Base-by-base conservation (phyloP, 1,284 basidiomycete species). In the Rhodotorula sp. region DNA sequence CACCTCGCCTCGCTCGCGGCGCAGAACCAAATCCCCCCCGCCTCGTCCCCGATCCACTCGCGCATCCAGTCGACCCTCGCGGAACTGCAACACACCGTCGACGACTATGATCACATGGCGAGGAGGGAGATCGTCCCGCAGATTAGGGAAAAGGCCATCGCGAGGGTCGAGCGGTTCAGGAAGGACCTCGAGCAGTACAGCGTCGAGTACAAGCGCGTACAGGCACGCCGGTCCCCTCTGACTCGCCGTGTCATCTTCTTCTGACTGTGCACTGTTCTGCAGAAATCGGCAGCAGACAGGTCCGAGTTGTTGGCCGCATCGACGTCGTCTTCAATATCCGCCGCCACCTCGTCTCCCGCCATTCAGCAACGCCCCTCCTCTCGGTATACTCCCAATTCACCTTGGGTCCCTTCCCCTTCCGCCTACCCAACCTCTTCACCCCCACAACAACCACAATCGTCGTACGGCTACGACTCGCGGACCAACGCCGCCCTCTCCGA, bases 41-140 rank as follows among this genome's bases (percentile, higher is more conserved):
- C 75, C 47, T 65, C 70, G 54, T 72, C 73, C 12, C 57, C 69
- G 28, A 64, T 76, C 21, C 68, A 69, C 73, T 93, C 93, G 81
- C 94, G 97, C 86, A 93, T 97, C 82, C 91, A 91, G 49, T 93
- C 94, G 43, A 93, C 92, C 21, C 84, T 98, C 26, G 87, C 92
- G n/a, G 93, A 92, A 2, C 89, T 97, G 85, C 88, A 91, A 67
- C 84, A 94, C 67, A 92, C 95, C 67, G 88, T 97, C 74, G 93
- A 97, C 77, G 95, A 98, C 79, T 97, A 95, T 79, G 94, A 97
- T 79, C 90, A 91, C 18, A 93, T 97, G 91, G 92, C 91, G 1
- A 91, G 90, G 83, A 86, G 93, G 74, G 94, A 97, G 81, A 92
- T 97, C 79, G 91, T 95, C 65, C 92, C 92, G 77, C 89, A 90